These are phyloP conservation scores for Xylaria flabelliformis DNA, from an alignment of 495 filamentous ascomycete genomes.

Conservation along the genomic window DNA sequence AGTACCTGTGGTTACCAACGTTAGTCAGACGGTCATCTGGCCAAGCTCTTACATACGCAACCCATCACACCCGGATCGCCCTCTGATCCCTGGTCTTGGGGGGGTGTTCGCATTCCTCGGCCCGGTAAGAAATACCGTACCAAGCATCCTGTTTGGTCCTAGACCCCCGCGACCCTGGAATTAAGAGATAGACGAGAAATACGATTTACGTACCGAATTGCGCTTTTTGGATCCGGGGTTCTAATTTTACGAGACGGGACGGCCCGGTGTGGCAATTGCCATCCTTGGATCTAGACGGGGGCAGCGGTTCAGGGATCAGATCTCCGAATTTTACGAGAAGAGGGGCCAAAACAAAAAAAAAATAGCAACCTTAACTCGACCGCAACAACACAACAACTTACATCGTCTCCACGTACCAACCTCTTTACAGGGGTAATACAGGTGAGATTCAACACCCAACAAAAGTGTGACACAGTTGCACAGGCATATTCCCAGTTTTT, in stretches of 20 bases:
- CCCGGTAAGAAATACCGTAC: conserved; percentile 2
- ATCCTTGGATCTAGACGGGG: not conserved
- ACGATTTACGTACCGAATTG: conserved; percentile 8
- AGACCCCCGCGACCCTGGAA: not conserved
- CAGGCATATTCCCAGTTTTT: conserved; percentile 6
- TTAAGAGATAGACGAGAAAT: not conserved
- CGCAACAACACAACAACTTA: not conserved
- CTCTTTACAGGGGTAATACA: conserved; percentile 12
- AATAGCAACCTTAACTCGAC: conserved; percentile 22
- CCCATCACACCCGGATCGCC: not conserved
- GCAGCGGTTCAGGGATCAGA: conserved; percentile 1
- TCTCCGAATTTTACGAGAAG: not conserved
- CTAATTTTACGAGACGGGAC: conserved; percentile 14
- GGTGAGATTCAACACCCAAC: conserved; percentile 12
- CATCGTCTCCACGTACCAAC: conserved; percentile 8
- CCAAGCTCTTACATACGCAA: conserved; percentile 1
- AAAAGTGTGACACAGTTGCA: conserved; percentile 17
- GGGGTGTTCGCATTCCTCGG: conserved; percentile 1
- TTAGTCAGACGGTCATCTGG: conserved; percentile 6
- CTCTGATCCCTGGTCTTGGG: not conserved
- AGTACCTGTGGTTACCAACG: not conserved
- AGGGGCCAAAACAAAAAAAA: conserved; percentile 1
- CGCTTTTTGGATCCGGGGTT: not conserved
- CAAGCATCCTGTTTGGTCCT: not conserved
- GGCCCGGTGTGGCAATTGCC: conserved; percentile 15